Base-by-base conservation (phyloP, 345 rosid species). In the Heritiera littoralis region DNA sequence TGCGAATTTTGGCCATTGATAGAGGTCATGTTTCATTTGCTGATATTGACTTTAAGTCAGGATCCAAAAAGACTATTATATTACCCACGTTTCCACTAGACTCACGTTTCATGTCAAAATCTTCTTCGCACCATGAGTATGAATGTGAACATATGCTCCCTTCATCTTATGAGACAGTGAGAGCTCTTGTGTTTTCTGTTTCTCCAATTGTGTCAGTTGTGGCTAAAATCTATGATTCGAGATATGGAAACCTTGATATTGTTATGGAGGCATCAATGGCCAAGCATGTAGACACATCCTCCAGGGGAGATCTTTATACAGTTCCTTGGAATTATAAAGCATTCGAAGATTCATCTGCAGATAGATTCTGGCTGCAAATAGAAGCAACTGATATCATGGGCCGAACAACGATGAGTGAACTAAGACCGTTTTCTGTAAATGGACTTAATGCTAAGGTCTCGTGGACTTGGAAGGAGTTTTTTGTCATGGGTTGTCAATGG, bases 401-500 rank as follows among this genome's bases (percentile, higher is more conserved):
- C 40, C 85, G 86, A 81, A 82, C 87, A 77, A 88, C 91, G 38
- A 81, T 76, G 49, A 88, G 90, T 30, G 97, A 92, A 83, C 72
- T 86, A 81, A 88, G 92, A 48, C 97, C 99, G 54, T 94, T 94
- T 83, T 96, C 98, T 73, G 72, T 90, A 76, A 87, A 94, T 65
- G 95, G 98, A 80, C 85, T 85, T 38, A 84, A 82, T 81, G 83
- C 86, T 78, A 81, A 84, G 84, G 66, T 92, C 72, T 86, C 91
- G 3, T 94, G 99, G 99, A 90, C 97, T 17, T 96, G 98, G 99
- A 92, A 85, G 81, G 99, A 96, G 86, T 91, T 94, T 73, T 83
- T 77, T 66, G 95, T 92, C 79, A 91, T 96, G 97, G 99, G 97
- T 48, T 80, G 89, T 84, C 97, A 92, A 52, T 94, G 97, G 97